Evolutionary conservation across 148 eudicot genomes (phyloP).

Genomic region (Diospyros kaki): DNA sequence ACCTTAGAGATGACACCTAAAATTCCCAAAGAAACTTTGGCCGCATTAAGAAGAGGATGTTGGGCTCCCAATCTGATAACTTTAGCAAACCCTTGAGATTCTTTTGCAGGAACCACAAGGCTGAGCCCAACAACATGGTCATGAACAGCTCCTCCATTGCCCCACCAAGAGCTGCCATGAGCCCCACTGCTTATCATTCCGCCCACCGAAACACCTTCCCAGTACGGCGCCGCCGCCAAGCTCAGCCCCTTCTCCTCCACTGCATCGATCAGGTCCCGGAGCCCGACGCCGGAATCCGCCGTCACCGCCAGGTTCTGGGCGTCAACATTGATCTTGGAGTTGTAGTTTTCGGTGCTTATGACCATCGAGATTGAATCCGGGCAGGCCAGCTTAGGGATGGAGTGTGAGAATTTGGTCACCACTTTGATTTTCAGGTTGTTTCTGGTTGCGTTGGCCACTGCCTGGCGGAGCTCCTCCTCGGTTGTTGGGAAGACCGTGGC

Average conservation of each 20-base stretch:
- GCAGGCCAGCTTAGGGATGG: conserved; percentile 74
- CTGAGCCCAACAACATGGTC: conserved; percentile 64
- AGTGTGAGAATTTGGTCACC: conserved; percentile 68
- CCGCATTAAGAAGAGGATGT: conserved; percentile 51
- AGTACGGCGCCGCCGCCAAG: conserved; percentile 69
- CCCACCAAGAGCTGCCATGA: conserved; percentile 95
- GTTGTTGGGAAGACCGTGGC: conserved; percentile 46
- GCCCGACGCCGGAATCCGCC: conserved; percentile 61
- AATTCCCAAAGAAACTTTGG: conserved; percentile 69
- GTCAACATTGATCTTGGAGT: conserved; percentile 37
- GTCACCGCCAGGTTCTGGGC: conserved; percentile 34
- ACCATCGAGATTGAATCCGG: conserved; percentile 33
- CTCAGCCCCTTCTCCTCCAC: conserved; percentile 56
- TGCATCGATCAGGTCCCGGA: conserved; percentile 48
- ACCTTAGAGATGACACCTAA: conserved; percentile 89
- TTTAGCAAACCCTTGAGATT: conserved; percentile 59
- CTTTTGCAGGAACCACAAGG: conserved; percentile 41
- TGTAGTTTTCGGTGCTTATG: conserved; percentile 56
- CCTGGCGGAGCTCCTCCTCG: conserved; percentile 47
- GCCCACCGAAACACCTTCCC: conserved; percentile 77
- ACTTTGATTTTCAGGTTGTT: conserved; percentile 50
- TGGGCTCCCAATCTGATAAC: conserved; percentile 31
- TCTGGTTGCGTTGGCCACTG: conserved; percentile 52
- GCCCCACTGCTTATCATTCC: conserved; percentile 68
- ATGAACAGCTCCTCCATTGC: conserved; percentile 74